Conservation (phyloP, 805 yeast species). For the Hanseniaspora occidentalis region DNA sequence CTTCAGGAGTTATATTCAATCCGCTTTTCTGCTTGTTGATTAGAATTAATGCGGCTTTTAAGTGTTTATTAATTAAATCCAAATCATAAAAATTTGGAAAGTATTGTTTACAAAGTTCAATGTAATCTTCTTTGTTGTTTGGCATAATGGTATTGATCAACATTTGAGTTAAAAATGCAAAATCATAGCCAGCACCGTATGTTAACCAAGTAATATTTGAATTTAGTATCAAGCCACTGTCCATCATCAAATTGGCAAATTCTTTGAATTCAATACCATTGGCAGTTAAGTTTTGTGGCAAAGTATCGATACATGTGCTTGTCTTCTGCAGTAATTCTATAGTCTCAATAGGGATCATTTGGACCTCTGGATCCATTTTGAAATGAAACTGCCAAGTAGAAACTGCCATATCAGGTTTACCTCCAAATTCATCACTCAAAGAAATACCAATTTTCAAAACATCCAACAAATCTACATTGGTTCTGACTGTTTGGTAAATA, state of each 20-base stretch:
- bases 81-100: conserved; percentile 81
- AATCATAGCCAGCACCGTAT: conserved; percentile 89
- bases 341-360: conserved; percentile 82
- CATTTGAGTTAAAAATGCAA: conserved; percentile 75
- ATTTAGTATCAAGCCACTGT: conserved; percentile 74
- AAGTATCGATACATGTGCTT: conserved; percentile 4
- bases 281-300: conserved; percentile 42
- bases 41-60: conserved; percentile 19
- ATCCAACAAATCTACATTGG: conserved; percentile 78
- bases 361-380: conserved; percentile 58
- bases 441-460: conserved; percentile 81
- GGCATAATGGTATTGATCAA: conserved; percentile 72
- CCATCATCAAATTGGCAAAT: conserved; percentile 75
- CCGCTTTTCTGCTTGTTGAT: conserved; percentile 15
- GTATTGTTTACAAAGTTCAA: conserved; percentile 52
- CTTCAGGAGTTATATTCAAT: conserved; percentile 1
- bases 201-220: conserved; percentile 68
- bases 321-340: conserved; percentile 6
- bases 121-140: conserved; percentile 63
- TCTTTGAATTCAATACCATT: conserved; percentile 69
- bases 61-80: conserved; percentile 34
- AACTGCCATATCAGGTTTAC: conserved; percentile 50
- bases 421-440: conserved; percentile 55
- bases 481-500: conserved; percentile 88
- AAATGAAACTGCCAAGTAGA: conserved; percentile 97